Percentiles rank a stretch among this genome's conserved stretches.
These are phyloP conservation scores for Amphicarpaea edgeworthii DNA, from an alignment of 306 rosid species.

Conservation along the genomic window DNA sequence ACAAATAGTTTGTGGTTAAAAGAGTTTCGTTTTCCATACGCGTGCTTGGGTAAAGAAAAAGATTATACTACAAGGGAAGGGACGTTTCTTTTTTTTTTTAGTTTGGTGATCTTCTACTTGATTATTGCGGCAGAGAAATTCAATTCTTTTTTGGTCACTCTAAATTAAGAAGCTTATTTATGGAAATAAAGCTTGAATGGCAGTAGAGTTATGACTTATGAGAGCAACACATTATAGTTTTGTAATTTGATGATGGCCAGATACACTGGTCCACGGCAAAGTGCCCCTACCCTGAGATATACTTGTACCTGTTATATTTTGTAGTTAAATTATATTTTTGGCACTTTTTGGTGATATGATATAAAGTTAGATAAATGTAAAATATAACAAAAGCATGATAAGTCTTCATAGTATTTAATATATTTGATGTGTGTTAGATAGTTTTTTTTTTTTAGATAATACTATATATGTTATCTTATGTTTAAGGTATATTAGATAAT, in stretches of 20 bases:
- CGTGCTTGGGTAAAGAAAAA: constrained; percentile 47
- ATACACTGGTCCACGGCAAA: background rate
- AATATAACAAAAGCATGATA: background rate
- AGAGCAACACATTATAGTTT: background rate
- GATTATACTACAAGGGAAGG: constrained; percentile 3
- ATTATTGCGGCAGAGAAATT: constrained; percentile 30
- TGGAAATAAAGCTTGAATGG: constrained; percentile 30
- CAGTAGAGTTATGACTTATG: constrained; percentile 9
- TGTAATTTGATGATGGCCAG: background rate
- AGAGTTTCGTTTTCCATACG: constrained; percentile 48
- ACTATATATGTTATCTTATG: background rate
- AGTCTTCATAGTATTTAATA: background rate
- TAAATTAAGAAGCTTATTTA: constrained; percentile 21
- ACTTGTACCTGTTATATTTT: background rate
- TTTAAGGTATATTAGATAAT: background rate
- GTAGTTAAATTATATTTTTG: background rate
- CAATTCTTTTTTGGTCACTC: background rate
- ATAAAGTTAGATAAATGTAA: background rate
- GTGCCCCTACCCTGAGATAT: background rate
- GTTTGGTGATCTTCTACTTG: constrained; percentile 21
- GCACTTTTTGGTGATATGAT: background rate
- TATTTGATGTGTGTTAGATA: background rate
- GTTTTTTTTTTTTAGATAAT: background rate
- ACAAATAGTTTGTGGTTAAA: constrained; percentile 30
- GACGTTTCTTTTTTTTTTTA: background rate